Evolutionary conservation across 352 stramenopile species (phyloP).

Genomic region (Globisporangium perplexum): DNA sequence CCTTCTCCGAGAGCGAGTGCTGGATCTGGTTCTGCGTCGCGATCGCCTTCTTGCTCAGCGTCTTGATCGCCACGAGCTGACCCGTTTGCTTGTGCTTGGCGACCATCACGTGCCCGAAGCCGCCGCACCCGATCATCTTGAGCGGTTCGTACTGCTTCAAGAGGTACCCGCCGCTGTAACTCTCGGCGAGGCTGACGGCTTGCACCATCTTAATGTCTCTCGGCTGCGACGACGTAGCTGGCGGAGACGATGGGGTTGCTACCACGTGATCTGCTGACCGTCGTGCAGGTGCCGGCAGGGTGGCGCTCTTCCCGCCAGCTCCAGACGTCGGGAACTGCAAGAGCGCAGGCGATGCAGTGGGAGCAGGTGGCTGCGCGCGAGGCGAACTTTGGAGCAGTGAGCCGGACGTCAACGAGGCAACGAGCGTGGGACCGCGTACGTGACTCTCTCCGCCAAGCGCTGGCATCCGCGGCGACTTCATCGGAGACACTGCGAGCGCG

Average conservation of each 20-base stretch:
- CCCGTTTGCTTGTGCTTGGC: slow-evolving; percentile 49
- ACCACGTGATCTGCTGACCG: slow-evolving; percentile 1
- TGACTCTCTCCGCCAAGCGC: slow-evolving; percentile 2
- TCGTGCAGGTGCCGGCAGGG: background rate
- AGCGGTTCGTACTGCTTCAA: slow-evolving; percentile 73
- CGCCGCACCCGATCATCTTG: slow-evolving; percentile 75
- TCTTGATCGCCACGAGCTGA: slow-evolving; percentile 75
- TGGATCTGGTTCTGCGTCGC: slow-evolving; percentile 78
- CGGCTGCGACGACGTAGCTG: background rate
- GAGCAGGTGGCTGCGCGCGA: background rate
- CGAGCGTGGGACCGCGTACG: slow-evolving; percentile 4
- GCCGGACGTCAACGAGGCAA: background rate
- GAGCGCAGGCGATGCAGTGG: background rate
- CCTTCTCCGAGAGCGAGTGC: slow-evolving; percentile 80
- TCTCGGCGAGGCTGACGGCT: slow-evolving; percentile 70
- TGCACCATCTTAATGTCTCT: slow-evolving; percentile 58
- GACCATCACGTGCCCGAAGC: slow-evolving; percentile 87
- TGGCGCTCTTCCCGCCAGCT: slow-evolving; percentile 1
- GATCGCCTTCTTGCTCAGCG: slow-evolving; percentile 76
- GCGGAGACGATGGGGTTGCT: background rate
- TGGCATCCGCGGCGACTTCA: slow-evolving; percentile 3
- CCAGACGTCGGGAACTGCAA: background rate
- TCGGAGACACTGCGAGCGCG: slow-evolving; percentile 3
- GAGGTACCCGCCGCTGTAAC: slow-evolving; percentile 73
- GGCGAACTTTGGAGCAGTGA: background rate